Percentiles rank a stretch among this genome's conserved stretches.
Conservation (phyloP, 768 basidiomycete species). For the Strobilomyces confusus region DNA sequence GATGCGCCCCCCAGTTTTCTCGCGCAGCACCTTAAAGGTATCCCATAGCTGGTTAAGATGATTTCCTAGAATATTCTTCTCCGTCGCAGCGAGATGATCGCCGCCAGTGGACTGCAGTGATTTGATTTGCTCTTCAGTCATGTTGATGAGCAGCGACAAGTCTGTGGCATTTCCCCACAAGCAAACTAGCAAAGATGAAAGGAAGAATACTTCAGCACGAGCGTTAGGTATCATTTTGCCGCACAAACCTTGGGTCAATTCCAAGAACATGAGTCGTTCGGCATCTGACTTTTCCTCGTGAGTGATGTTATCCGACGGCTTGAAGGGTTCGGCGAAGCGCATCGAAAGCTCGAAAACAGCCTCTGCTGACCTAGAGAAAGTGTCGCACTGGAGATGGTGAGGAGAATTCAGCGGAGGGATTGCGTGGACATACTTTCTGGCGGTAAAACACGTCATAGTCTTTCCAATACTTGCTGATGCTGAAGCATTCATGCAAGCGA, state of each 20-base stretch:
- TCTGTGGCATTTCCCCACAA: constrained; percentile 98
- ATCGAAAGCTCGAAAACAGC: constrained; percentile 93
- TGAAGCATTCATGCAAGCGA: constrained; percentile 90
- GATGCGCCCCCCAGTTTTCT: constrained; percentile 68
- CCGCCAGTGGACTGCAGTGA: constrained; percentile 94
- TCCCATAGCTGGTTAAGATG: constrained; percentile 71
- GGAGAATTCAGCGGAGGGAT: background rate
- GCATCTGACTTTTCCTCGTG: constrained; percentile 57
- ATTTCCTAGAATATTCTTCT: constrained; percentile 95
- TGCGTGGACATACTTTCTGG: constrained; percentile 60
- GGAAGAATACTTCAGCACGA: background rate
- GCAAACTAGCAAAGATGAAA: constrained; percentile 55
- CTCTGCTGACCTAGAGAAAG: constrained; percentile 87
- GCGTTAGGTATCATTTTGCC: too few relatives aligned
- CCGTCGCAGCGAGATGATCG: constrained; percentile 91
- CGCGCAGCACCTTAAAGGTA: constrained; percentile 61
- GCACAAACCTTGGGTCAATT: constrained; percentile 81
- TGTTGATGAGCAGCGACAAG: constrained; percentile 90
- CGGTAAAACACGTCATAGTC: constrained; percentile 94
- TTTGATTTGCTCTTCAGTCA: constrained; percentile 97
- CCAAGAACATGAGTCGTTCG: constrained; percentile 83
- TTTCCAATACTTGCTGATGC: constrained; percentile 83
- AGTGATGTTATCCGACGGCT: constrained; percentile 50
- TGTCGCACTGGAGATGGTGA: constrained; percentile 65
- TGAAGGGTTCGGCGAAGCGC: constrained; percentile 86